phyloP scores from a whole-genome alignment of 768 basidiomycete species.

The Tulasnella sp. region DNA sequence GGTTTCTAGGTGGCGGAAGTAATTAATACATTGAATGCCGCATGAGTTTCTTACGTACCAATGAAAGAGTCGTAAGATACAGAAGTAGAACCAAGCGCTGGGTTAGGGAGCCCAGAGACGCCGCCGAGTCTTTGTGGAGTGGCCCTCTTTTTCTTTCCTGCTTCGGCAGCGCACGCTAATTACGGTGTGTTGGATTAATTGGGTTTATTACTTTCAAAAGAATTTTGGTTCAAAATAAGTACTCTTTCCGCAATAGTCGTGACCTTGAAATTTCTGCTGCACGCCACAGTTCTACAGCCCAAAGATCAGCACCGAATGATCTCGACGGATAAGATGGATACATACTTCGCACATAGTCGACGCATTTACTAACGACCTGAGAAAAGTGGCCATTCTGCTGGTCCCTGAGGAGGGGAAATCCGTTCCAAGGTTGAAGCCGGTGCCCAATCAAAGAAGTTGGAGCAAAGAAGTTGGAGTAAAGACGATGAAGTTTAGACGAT shows the following conservation, averaged over 20 bases:
- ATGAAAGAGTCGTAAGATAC: no score
- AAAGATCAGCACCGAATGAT: not conserved
- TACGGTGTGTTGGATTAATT: not conserved
- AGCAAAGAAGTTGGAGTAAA: not conserved
- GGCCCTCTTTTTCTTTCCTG: not conserved
- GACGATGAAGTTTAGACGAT: not conserved
- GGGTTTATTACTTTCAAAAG: not conserved
- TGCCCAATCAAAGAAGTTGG: no score
- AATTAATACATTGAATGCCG: no score
- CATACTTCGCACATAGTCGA: not conserved
- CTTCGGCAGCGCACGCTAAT: not conserved
- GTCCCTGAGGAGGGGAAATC: no score
- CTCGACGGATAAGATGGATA: not conserved
- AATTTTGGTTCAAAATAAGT: not conserved
- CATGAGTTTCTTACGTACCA: no score
- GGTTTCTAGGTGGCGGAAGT: no score
- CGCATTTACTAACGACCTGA: no score
- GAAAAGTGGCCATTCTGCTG: no score
- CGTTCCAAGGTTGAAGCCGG: no score
- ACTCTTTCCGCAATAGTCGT: not conserved
- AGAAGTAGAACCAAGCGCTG: no score
- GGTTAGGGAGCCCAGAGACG: no score
- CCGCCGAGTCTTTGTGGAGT: no score
- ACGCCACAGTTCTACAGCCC: not conserved
- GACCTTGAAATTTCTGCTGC: not conserved